These are phyloP conservation scores for Mycena metata DNA, from an alignment of 768 basidiomycete species.

Conservation along the genomic window DNA sequence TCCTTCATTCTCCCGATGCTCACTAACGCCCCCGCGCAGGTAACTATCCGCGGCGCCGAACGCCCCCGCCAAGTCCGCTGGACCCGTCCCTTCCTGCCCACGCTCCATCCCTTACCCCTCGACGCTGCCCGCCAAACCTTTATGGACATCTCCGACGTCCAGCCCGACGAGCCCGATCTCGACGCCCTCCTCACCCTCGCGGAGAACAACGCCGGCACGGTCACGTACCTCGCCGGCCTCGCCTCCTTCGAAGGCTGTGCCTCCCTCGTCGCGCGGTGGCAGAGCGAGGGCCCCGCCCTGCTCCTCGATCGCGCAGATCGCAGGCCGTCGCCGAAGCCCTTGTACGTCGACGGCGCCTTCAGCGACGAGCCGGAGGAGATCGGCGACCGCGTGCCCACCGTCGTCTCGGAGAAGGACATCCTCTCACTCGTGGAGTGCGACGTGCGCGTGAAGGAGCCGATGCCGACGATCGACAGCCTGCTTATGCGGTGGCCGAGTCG, in stretches of 20 bases:
- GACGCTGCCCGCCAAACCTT: conserved; percentile 28
- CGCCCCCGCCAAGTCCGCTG: conserved; percentile 36
- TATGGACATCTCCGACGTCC: conserved; percentile 36
- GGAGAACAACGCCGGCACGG: background rate
- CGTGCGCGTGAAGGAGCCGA: background rate
- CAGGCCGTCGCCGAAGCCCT: no score
- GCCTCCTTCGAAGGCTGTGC: conserved; percentile 37
- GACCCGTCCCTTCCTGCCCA: conserved; percentile 34
- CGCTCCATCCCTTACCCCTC: conserved; percentile 18
- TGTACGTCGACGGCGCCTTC: background rate
- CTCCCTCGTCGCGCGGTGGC: conserved; percentile 27
- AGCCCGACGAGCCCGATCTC: conserved; percentile 17
- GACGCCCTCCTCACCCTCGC: conserved; percentile 29
- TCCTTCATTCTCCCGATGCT: background rate
- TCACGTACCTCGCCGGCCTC: conserved; percentile 25
- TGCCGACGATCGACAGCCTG: conserved; percentile 13
- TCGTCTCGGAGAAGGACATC: background rate
- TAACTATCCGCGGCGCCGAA: conserved; percentile 28
- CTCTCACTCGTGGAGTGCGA: background rate
- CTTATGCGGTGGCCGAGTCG: background rate
- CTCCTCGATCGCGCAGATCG: conserved; percentile 13
- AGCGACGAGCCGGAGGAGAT: conserved; percentile 25
- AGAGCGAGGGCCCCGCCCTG: conserved; percentile 26
- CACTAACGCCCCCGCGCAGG: conserved; percentile 5
- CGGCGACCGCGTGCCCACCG: background rate